Conservation (phyloP, 371 early-diverging fungal species). For the Fennellomyces sp. region DNA sequence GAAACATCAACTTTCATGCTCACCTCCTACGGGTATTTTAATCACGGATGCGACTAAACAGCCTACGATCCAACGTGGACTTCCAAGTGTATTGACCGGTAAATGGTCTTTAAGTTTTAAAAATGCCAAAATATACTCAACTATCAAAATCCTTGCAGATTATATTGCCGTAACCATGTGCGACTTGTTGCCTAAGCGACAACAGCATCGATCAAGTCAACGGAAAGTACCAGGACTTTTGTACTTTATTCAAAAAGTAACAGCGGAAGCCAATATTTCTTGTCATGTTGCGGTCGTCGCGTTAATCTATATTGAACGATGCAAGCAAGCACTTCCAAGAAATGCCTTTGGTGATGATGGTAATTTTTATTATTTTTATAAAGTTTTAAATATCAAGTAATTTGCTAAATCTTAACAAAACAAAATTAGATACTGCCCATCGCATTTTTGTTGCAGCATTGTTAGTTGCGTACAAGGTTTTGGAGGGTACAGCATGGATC, state of each 20-base stretch:
- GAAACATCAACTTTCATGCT: background rate
- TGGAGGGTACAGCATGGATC: slow-evolving; percentile 25
- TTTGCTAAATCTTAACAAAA: too few species aligned
- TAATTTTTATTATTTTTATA: background rate
- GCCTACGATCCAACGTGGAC: background rate
- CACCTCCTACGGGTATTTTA: background rate
- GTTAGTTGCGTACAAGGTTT: slow-evolving; percentile 32
- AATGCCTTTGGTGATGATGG: slow-evolving; percentile 33
- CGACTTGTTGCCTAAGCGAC: slow-evolving; percentile 20
- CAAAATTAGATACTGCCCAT: slow-evolving; percentile 29
- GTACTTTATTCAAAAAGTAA: slow-evolving; percentile 42
- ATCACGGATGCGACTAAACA: background rate
- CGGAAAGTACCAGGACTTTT: slow-evolving; percentile 32
- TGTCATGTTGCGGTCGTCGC: slow-evolving; percentile 37
- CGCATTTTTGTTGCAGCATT: slow-evolving; percentile 28
- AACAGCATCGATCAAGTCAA: background rate
- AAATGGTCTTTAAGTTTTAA: background rate
- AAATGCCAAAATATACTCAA: background rate
- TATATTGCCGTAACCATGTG: slow-evolving; percentile 28
- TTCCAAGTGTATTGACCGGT: background rate
- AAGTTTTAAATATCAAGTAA: background rate
- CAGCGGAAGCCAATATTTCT: slow-evolving; percentile 31
- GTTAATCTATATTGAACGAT: slow-evolving; percentile 32
- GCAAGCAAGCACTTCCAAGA: slow-evolving; percentile 29
- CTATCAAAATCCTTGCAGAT: slow-evolving; percentile 12